Evolutionary conservation across 2,329 filamentous ascomycete species (phyloP).

Genomic region (Hypoxylon sp.): DNA sequence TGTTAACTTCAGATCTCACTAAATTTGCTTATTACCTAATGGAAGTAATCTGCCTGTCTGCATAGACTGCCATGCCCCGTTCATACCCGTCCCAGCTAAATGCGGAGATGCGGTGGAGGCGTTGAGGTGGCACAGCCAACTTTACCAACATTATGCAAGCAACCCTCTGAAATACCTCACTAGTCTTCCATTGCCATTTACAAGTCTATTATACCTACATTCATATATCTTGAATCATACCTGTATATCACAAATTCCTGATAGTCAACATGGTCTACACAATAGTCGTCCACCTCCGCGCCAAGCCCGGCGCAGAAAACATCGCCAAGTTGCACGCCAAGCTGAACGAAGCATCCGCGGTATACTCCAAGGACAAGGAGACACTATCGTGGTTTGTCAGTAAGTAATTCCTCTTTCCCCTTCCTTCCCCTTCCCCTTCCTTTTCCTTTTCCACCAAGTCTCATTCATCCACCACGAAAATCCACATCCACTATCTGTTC

Average conservation of each 20-base stretch:
- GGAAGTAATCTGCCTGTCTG: too few species aligned
- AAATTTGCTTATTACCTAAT: too few species aligned
- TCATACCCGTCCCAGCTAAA: conserved; percentile 11
- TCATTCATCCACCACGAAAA: not conserved
- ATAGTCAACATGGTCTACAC: conserved; percentile 83
- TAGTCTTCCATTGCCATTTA: not conserved
- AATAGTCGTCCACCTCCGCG: conserved; percentile 78
- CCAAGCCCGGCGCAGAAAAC: conserved; percentile 74
- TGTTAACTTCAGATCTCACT: too few species aligned
- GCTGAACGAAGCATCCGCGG: conserved; percentile 79
- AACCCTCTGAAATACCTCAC: conserved; percentile 1
- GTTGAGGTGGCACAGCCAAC: not conserved
- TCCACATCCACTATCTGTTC: not conserved
- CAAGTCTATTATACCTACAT: not conserved
- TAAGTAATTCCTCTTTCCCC: conserved; percentile 22
- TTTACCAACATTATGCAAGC: too few species aligned
- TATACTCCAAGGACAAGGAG: conserved; percentile 81
- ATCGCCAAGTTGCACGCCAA: conserved; percentile 79
- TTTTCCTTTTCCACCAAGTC: not conserved
- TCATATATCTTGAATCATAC: not conserved
- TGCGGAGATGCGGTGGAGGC: conserved; percentile 21
- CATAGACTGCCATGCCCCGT: too few species aligned
- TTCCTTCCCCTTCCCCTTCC: not conserved
- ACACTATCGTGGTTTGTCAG: conserved; percentile 80
- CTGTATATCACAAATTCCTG: not conserved